A percentile compares a stretch with the other conserved stretches of the same genome.
These are phyloP conservation scores for Sungouiozyma intestinalis DNA, from an alignment of 805 yeast genomes.

Conservation along the genomic window DNA sequence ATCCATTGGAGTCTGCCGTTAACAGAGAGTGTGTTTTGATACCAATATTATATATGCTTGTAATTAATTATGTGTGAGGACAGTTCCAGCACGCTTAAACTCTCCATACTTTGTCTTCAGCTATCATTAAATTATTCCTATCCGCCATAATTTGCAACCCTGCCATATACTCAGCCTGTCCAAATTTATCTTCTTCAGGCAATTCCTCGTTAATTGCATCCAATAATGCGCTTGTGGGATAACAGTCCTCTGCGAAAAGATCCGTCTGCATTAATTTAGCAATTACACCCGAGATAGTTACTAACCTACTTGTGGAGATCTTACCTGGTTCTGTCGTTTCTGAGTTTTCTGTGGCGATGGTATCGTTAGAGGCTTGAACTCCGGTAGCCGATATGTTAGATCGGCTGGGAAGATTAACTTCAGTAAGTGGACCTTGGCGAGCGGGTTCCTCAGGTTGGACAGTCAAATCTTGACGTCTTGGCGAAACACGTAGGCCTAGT, in stretches of 20 bases:
- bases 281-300: slow-evolving; percentile 36
- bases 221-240: slow-evolving; percentile 30
- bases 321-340: slow-evolving; percentile 20
- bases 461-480: slow-evolving; percentile 15
- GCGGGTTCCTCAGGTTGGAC: slow-evolving; percentile 1
- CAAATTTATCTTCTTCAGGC: slow-evolving; percentile 40
- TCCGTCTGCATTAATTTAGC: slow-evolving; percentile 38
- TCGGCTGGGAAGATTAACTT: slow-evolving; percentile 14
- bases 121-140: slow-evolving; percentile 38
- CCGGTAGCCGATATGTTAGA: slow-evolving; percentile 14
- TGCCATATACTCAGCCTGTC: slow-evolving; percentile 34
- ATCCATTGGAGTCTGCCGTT: neutral
- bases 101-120: slow-evolving; percentile 41
- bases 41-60: neutral
- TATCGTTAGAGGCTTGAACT: neutral
- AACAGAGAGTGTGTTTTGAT: neutral
- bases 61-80: too few species aligned
- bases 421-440: slow-evolving; percentile 17
- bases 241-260: slow-evolving; percentile 36
- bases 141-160: slow-evolving; percentile 36
- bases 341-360: slow-evolving; percentile 5
- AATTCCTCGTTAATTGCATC: slow-evolving; percentile 35
- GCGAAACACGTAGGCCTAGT: slow-evolving; percentile 23
- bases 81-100: slow-evolving; percentile 23
- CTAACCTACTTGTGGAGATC: slow-evolving; percentile 42